Base-by-base conservation (phyloP, 169 alveolate genomes). In the Besnoitia besnoiti region DNA sequence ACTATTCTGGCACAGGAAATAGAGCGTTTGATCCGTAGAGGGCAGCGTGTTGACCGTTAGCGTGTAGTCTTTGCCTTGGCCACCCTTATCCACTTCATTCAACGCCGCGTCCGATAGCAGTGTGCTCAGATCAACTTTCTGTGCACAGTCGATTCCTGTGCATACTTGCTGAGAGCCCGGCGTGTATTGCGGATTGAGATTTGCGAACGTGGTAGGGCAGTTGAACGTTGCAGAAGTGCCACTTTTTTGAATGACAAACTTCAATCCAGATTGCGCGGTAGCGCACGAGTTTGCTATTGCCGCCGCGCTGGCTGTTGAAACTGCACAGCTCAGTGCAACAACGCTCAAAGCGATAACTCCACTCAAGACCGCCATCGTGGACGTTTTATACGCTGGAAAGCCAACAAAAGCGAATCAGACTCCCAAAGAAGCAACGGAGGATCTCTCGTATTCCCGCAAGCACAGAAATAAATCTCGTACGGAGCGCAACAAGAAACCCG, bases 11-110 rank as follows among this genome's bases (percentile, higher is more conserved):
- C 82, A 73, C 24, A 35, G 82, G 47, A 73, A 73, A 73, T 21
- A 73, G n/a, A 73, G 2, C 27, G 2, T 73, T 37, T 7, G 14
- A 2, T 73, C 82, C 47, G 44, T n/a, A 27, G 16, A 39, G 44
- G 82, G 82, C 39, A 73, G n/a, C 82, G 12, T n/a, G 82, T n/a
- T n/a, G 46, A 73, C 47, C 39, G 8, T 73, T 30, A 73, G 46
- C 44, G 82, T 73, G 82, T 21, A 73, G n/a, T 73, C 82, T 2
- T 73, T 73, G 2, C 82, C 82, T 37, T n/a, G n/a, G n/a, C n/a
- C n/a, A n/a, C n/a, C n/a, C n/a, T n/a, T n/a, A n/a, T n/a, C n/a
- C n/a, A n/a, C n/a, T n/a, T n/a, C 27, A 12, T 19, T n/a, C 10
- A 73, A 19, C n/a, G 82, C 8, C 0, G 82, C 82, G 46, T 8